Evolutionary conservation across 345 rosid genomes (phyloP).

Genomic region (Chamaenerion angustifolium): DNA sequence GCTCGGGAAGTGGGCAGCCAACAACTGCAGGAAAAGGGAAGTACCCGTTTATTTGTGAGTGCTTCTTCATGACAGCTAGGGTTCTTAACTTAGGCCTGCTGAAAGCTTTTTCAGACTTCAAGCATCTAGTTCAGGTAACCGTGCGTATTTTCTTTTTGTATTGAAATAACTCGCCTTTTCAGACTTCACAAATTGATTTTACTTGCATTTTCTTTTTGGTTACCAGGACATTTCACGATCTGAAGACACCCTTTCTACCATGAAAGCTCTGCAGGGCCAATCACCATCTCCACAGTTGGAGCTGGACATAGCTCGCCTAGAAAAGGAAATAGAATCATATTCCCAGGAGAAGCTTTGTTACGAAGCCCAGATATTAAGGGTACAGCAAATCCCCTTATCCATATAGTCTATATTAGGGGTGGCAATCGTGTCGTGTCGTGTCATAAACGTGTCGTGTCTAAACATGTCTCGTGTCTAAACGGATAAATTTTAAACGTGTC

Average conservation of each 20-base stretch:
- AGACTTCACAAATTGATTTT: neutral
- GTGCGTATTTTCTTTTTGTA: neutral
- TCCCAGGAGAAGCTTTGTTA: slow-evolving; percentile 89
- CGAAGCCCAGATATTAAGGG: slow-evolving; percentile 93
- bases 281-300: slow-evolving; percentile 53
- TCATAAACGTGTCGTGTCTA: no score
- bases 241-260: slow-evolving; percentile 58
- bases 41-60: slow-evolving; percentile 75
- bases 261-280: slow-evolving; percentile 62
- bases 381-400: slow-evolving; percentile 19
- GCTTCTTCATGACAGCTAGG: slow-evolving; percentile 98
- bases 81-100: slow-evolving; percentile 87
- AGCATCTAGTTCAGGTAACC: slow-evolving; percentile 89
- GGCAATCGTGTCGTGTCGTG: no score
- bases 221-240: slow-evolving; percentile 72
- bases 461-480: no score
- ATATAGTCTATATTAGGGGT: neutral
- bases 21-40: slow-evolving; percentile 24
- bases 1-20: slow-evolving; percentile 41
- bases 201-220: neutral
- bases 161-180: neutral
- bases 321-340: slow-evolving; percentile 63
- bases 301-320: slow-evolving; percentile 54
- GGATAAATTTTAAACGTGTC: no score
- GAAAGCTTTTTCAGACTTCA: slow-evolving; percentile 93